Evolutionary conservation across 2,329 filamentous ascomycete species (phyloP).

Genomic region (Penicillium sp.): DNA sequence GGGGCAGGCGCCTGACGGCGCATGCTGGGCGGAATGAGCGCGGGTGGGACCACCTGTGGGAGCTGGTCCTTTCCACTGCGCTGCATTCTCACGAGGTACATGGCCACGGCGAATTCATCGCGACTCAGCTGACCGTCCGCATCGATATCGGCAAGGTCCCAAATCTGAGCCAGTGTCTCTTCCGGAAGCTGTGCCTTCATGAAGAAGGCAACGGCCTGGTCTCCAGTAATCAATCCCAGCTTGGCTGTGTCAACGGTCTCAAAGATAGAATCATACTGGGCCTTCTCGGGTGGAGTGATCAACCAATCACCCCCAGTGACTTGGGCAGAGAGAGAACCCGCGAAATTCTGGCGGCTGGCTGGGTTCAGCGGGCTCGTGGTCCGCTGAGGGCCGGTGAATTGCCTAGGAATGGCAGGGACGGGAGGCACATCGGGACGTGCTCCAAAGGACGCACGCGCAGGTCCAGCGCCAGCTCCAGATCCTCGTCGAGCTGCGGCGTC

Average conservation of each 20-base stretch:
- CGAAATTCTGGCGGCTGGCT: constrained; percentile 48
- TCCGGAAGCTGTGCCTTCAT: constrained; percentile 88
- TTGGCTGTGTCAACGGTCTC: constrained; percentile 77
- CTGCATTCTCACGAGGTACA: constrained; percentile 94
- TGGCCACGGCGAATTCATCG: constrained; percentile 95
- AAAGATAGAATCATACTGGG: constrained; percentile 84
- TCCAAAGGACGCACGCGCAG: constrained; percentile 53
- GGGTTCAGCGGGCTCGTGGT: constrained; percentile 61
- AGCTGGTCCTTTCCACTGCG: constrained; percentile 71
- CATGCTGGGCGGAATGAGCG: constrained; percentile 83
- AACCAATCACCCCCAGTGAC: constrained; percentile 73
- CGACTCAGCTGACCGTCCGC: constrained; percentile 81
- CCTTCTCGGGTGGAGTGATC: constrained; percentile 80
- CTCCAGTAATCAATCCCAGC: constrained; percentile 83
- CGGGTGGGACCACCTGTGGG: constrained; percentile 75
- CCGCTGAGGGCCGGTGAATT: constrained; percentile 66
- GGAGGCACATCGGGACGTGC: constrained; percentile 55
- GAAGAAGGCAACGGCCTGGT: constrained; percentile 92
- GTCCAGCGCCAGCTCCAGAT: constrained; percentile 45
- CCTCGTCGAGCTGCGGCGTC: constrained; percentile 80
- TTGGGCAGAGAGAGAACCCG: constrained; percentile 55
- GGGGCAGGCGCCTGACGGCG: constrained; percentile 54
- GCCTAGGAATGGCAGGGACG: constrained; percentile 73
- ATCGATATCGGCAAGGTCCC: constrained; percentile 94
- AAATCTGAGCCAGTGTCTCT: constrained; percentile 88